These are phyloP conservation scores for Acacia pycnantha DNA, from an alignment of 331 rosid species.

Conservation along the genomic window DNA sequence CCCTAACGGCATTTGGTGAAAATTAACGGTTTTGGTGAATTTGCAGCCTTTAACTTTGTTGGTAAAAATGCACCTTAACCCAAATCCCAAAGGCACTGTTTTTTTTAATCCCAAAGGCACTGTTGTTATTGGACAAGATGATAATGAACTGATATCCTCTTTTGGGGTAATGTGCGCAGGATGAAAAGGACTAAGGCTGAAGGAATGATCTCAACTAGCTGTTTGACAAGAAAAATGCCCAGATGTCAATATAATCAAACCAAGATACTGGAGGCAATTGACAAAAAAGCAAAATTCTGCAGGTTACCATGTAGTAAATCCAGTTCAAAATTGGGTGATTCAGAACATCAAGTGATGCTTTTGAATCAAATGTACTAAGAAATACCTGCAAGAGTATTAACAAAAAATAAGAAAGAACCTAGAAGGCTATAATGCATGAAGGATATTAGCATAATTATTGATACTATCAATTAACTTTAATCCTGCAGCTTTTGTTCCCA, in stretches of 20 bases:
- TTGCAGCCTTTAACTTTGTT: too few relatives aligned
- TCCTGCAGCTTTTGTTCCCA: conserved; percentile 5
- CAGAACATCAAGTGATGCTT: conserved; percentile 84
- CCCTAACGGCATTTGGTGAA: too few relatives aligned
- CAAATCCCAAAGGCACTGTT: too few relatives aligned
- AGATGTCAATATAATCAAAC: conserved; percentile 17
- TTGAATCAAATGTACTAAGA: conserved; percentile 69
- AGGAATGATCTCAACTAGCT: conserved; percentile 95
- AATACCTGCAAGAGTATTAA: conserved; percentile 56
- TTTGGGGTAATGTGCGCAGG: conserved; percentile 91
- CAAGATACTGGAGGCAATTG: neutral
- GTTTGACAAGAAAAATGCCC: conserved; percentile 31
- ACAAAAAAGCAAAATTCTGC: conserved; percentile 21
- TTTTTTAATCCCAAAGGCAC: too few relatives aligned
- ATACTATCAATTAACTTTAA: conserved; percentile 11
- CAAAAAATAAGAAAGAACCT: conserved; percentile 1
- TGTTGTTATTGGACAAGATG: conserved; percentile 68
- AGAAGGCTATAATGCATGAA: neutral
- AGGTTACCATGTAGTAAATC: conserved; percentile 82
- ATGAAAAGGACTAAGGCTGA: conserved; percentile 95
- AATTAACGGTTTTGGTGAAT: too few relatives aligned
- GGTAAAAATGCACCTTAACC: too few relatives aligned
- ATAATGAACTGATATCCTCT: conserved; percentile 89
- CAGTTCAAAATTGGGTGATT: conserved; percentile 79
- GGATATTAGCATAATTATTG: neutral